phyloP scores from a whole-genome alignment of 2,329 filamentous ascomycete genomes.

The Didymella lethalis region DNA sequence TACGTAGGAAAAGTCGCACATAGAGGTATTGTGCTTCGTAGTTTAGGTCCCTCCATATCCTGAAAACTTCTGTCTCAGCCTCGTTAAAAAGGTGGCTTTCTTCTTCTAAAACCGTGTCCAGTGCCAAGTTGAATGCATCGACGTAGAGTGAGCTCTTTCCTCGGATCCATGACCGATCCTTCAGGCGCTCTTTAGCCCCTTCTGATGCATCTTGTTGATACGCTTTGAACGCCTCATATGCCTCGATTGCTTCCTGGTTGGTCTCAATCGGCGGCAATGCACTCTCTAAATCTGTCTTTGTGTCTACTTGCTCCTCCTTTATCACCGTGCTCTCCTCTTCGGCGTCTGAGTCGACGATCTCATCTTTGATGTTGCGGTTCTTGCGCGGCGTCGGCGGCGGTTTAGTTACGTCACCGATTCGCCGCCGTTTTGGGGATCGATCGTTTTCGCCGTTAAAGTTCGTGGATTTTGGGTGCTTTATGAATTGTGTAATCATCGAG shows the following conservation, averaged over 20 bases:
- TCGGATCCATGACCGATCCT: conserved; percentile 70
- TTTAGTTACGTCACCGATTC: conserved; percentile 38
- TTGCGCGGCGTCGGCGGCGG: conserved; percentile 35
- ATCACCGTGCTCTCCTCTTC: conserved; percentile 48
- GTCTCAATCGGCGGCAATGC: conserved; percentile 71
- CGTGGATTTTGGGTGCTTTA: conserved; percentile 56
- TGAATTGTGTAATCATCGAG: conserved; percentile 56
- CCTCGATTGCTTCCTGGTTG: conserved; percentile 75
- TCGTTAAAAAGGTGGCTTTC: conserved; percentile 87
- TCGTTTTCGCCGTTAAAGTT: conserved; percentile 53
- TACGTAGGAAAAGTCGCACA: conserved; percentile 89
- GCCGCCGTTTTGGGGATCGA: conserved; percentile 55
- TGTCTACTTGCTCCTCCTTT: conserved; percentile 34
- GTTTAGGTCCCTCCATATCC: conserved; percentile 72
- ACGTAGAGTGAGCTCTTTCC: conserved; percentile 93
- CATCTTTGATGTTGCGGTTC: conserved; percentile 29
- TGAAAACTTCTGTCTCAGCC: conserved; percentile 79
- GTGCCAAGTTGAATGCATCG: conserved; percentile 92
- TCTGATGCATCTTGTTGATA: conserved; percentile 57
- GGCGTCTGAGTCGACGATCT: conserved; percentile 52
- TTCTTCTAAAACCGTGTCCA: conserved; percentile 88
- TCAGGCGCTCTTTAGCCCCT: conserved; percentile 59
- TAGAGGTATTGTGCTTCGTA: conserved; percentile 96
- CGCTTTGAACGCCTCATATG: conserved; percentile 76
- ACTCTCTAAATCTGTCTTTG: conserved; percentile 73